Evolutionary conservation across 108 stramenopile species (phyloP), one percentile per base, ranked within the genome.

Genomic region (Bacterosira constricta): DNA sequence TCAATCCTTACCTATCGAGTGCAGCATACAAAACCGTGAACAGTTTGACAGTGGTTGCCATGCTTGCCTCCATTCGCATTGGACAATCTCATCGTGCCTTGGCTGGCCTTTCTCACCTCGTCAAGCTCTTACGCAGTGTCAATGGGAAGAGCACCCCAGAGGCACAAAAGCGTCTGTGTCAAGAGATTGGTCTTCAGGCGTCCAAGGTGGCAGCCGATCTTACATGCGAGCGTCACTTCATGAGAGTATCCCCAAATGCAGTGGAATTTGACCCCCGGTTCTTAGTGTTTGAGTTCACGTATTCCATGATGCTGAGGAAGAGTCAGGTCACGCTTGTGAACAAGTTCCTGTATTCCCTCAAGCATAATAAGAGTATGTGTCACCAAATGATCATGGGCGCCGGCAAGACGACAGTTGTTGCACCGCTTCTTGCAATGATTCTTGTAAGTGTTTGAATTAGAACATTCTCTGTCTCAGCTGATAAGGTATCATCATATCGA

Each of bases 371-470:
- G 25, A 97, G 96, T 13, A 94, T 96, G 89, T 97, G 97, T 53
- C 96, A 98, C 71, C 98, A 99, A 84, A 99, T 99, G 98, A 99
- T 99, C 91, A 99, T 99, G 99, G 99, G 99, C 23, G 98, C 97
- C 5, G 99, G 99, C 35, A 99, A 99, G 75, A 99, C 99, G 0
- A 99, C 98, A n/a, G 98, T 99, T 35, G 98, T 99, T 23, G 95
- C 96, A 8, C 98, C 99, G 44, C 87, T 99, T 27, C 83, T 99
- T 42, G 96, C 97, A 5, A 83, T 99, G 69, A 95, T 99, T 69
- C 94, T 99, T 34, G 55, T 50, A 23, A 2, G 26, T 23, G n/a
- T n/a, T n/a, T n/a, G n/a, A n/a, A n/a, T n/a, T n/a, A n/a, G n/a
- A n/a, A n/a, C n/a, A n/a, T n/a, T n/a, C n/a, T n/a, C n/a, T n/a